These are phyloP conservation scores for Podospora pseudocomata DNA, from an alignment of 495 filamentous ascomycete species.

Conservation along the genomic window DNA sequence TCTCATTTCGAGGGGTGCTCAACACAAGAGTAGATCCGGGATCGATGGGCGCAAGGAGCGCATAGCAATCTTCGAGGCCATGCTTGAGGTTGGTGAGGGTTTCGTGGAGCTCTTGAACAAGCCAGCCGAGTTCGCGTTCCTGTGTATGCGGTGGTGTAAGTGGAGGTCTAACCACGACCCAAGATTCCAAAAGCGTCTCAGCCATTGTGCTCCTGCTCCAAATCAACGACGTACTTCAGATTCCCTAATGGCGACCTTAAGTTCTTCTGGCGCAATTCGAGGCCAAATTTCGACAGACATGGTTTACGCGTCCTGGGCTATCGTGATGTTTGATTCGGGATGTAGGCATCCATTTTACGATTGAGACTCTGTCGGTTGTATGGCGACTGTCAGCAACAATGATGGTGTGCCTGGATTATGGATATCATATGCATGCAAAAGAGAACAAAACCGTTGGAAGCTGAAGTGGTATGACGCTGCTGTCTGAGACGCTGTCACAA, in stretches of 20 bases:
- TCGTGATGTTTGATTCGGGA: slow-evolving; percentile 12
- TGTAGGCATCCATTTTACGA: slow-evolving; percentile 38
- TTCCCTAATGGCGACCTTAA: slow-evolving; percentile 64
- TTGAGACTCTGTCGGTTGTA: background rate
- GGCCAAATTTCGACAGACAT: slow-evolving; percentile 81
- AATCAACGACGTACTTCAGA: slow-evolving; percentile 52
- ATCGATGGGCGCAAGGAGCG: slow-evolving; percentile 75
- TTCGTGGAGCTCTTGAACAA: slow-evolving; percentile 71
- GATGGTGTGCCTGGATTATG: slow-evolving; percentile 2
- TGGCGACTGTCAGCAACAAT: background rate
- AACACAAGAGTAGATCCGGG: slow-evolving; percentile 82
- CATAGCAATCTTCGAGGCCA: slow-evolving; percentile 84
- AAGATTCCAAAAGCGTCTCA: slow-evolving; percentile 26
- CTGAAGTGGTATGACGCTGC: slow-evolving; percentile 4
- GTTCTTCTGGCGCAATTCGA: slow-evolving; percentile 58
- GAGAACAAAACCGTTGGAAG: background rate
- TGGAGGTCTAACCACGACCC: slow-evolving; percentile 33
- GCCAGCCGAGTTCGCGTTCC: slow-evolving; percentile 82
- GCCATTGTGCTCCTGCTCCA: background rate
- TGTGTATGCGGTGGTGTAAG: slow-evolving; percentile 35
- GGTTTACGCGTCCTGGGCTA: slow-evolving; percentile 23
- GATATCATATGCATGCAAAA: background rate
- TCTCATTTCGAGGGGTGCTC: slow-evolving; percentile 81
- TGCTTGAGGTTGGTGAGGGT: slow-evolving; percentile 72
- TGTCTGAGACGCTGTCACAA: slow-evolving; percentile 1